A percentile compares a stretch with the other conserved stretches of the same genome.
These are phyloP conservation scores for Trichoderma atroviride DNA, from an alignment of 2,329 filamentous ascomycete genomes.

Conservation along the genomic window DNA sequence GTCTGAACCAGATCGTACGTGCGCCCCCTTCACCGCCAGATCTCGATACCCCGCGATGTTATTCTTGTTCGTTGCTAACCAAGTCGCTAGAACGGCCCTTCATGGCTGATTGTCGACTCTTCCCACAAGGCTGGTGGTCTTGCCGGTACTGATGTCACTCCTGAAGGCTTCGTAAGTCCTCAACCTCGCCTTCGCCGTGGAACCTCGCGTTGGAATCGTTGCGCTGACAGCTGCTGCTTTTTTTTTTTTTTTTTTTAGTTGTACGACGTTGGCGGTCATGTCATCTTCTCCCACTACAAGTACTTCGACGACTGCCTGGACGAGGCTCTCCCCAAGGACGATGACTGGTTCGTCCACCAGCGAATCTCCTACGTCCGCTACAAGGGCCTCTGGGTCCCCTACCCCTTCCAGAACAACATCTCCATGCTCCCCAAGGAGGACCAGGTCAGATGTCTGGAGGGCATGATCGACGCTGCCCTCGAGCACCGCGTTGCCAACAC, in stretches of 20 bases:
- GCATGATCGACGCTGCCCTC: slow-evolving; percentile 91
- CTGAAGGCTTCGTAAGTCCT: slow-evolving; percentile 90
- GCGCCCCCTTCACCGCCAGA: slow-evolving; percentile 37
- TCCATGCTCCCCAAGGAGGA: slow-evolving; percentile 97
- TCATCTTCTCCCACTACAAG: slow-evolving; percentile 99
- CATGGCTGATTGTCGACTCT: slow-evolving; percentile 94
- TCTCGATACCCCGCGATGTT: slow-evolving; percentile 27
- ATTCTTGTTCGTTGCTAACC: slow-evolving; percentile 32
- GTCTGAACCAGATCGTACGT: slow-evolving; percentile 91
- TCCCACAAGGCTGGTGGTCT: slow-evolving; percentile 92
- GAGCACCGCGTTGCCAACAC: slow-evolving; percentile 83
- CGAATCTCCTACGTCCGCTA: slow-evolving; percentile 98
- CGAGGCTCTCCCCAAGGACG: slow-evolving; percentile 89
- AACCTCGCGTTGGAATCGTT: not conserved
- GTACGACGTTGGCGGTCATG: slow-evolving; percentile 97
- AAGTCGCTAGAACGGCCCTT: slow-evolving; percentile 72
- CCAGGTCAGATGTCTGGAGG: slow-evolving; percentile 91
- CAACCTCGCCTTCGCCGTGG: slow-evolving; percentile 26
- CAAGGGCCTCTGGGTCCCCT: slow-evolving; percentile 95
- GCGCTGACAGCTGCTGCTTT: slow-evolving; percentile 8
- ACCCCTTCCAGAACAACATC: slow-evolving; percentile 99
- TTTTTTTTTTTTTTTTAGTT: slow-evolving; percentile 57
- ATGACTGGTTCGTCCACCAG: slow-evolving; percentile 97
- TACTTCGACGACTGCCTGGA: slow-evolving; percentile 99
- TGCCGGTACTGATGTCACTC: slow-evolving; percentile 90